Conservation (phyloP, 495 filamentous ascomycete genomes). For the Massariosphaeria phaeospora region DNA sequence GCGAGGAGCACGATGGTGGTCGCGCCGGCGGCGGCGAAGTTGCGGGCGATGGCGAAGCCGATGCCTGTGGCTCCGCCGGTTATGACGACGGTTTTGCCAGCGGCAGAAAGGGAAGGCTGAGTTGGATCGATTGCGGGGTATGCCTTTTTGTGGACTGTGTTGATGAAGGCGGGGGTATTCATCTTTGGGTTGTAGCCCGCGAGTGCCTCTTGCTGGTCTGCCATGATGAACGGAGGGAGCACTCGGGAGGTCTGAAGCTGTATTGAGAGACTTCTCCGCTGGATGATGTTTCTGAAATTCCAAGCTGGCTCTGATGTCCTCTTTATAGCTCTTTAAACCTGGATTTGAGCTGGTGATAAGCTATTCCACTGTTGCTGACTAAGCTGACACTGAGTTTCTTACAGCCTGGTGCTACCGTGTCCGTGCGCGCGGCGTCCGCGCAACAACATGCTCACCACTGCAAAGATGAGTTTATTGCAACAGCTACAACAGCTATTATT, state of each 20-base stretch:
- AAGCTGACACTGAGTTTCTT: no score
- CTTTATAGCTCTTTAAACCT: no score
- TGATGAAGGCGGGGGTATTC: neutral
- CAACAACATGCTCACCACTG: no score
- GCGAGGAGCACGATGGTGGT: conserved; percentile 6
- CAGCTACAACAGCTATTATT: no score
- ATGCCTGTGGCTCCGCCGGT: conserved; percentile 17
- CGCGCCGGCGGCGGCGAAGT: conserved; percentile 9
- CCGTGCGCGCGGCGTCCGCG: no score
- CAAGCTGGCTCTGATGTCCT: no score
- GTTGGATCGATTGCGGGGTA: conserved; percentile 23
- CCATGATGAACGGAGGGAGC: neutral
- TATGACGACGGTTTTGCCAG: conserved; percentile 18
- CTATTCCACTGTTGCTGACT: no score
- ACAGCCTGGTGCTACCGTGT: no score
- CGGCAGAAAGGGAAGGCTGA: conserved; percentile 4
- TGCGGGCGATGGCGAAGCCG: conserved; percentile 5
- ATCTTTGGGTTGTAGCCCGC: neutral
- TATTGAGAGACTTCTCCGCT: no score
- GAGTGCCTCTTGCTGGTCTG: neutral
- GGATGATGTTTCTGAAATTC: no score
- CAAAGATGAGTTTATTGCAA: no score
- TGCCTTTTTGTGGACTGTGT: conserved; percentile 1
- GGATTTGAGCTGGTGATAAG: no score
- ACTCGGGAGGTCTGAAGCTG: neutral